A percentile compares a stretch with the other conserved stretches of the same genome.
Evolutionary conservation across 2,329 filamentous ascomycete species (phyloP).

Genomic region (Claviceps paspali): DNA sequence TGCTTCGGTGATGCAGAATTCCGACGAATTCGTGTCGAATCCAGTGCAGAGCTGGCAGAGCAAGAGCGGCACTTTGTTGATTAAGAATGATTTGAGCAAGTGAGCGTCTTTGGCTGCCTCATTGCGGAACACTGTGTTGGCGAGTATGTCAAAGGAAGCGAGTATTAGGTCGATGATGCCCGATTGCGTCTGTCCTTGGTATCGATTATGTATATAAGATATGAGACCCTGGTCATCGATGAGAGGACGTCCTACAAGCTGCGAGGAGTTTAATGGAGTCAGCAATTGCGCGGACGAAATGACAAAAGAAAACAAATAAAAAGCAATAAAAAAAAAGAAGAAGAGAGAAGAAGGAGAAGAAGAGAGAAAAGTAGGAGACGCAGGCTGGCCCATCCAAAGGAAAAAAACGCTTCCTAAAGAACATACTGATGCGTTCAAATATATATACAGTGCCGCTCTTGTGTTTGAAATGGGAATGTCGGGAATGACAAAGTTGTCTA

Average conservation of each 20-base stretch:
- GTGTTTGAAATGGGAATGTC: slow-evolving; percentile 62
- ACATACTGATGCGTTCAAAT: slow-evolving; percentile 64
- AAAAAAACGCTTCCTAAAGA: too few relatives aligned
- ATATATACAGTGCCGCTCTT: slow-evolving; percentile 70
- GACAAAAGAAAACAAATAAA: too few relatives aligned
- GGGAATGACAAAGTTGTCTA: slow-evolving; percentile 38
- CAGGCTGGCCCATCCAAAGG: too few relatives aligned
- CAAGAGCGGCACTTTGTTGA: slow-evolving; percentile 47
- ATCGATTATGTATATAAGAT: slow-evolving; percentile 70
- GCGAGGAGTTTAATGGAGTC: not conserved
- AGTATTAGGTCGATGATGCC: slow-evolving; percentile 72
- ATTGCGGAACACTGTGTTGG: slow-evolving; percentile 64
- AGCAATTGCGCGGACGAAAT: too few relatives aligned
- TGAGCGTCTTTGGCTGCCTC: slow-evolving; percentile 46
- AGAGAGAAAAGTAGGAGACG: too few relatives aligned
- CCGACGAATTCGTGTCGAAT: slow-evolving; percentile 57
- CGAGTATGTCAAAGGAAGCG: slow-evolving; percentile 77
- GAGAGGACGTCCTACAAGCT: slow-evolving; percentile 70
- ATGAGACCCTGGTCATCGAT: slow-evolving; percentile 69
- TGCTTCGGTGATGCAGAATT: slow-evolving; percentile 57
- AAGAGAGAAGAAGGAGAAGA: too few relatives aligned
- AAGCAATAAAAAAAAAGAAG: too few relatives aligned
- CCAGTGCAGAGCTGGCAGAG: slow-evolving; percentile 31
- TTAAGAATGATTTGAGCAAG: slow-evolving; percentile 71
- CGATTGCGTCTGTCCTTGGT: slow-evolving; percentile 56